Percentiles rank a stretch among this genome's conserved stretches.
These are phyloP conservation scores for Lomentospora prolificans DNA, from an alignment of 2,329 filamentous ascomycete species.

Conservation along the genomic window DNA sequence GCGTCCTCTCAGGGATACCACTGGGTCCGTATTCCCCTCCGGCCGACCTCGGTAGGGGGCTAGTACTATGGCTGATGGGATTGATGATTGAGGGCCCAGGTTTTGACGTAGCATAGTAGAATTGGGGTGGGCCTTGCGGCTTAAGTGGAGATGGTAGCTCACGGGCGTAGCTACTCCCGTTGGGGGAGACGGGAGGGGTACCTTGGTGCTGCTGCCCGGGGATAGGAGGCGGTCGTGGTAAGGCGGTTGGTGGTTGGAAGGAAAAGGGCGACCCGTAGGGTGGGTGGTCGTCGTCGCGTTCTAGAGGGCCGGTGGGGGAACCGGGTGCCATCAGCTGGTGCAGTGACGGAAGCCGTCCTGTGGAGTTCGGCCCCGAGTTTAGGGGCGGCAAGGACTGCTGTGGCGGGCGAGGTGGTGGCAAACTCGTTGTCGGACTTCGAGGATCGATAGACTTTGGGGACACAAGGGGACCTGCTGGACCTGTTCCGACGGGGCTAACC, in stretches of 20 bases:
- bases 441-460: not conserved
- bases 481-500: not conserved
- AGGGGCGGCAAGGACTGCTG: not conserved
- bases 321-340: not conserved
- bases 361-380: not conserved
- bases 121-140: slow-evolving; percentile 28
- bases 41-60: not conserved
- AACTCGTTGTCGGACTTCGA: not conserved
- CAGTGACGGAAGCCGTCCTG: not conserved
- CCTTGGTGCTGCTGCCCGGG: slow-evolving; percentile 24
- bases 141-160: slow-evolving; percentile 38
- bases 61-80: not conserved
- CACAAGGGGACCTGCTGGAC: not conserved
- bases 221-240: slow-evolving; percentile 23
- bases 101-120: slow-evolving; percentile 23
- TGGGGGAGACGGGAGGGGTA: slow-evolving; percentile 40
- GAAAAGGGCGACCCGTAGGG: slow-evolving; percentile 21
- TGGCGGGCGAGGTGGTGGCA: not conserved
- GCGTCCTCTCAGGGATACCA: slow-evolving; percentile 34
- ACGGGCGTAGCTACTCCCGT: slow-evolving; percentile 31
- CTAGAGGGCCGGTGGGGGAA: not conserved
- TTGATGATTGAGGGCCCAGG: not conserved
- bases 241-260: slow-evolving; percentile 25
- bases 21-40: slow-evolving; percentile 30
- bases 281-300: not conserved